Evolutionary conservation across 768 basidiomycete genomes (phyloP).

Genomic region (Antrodiella citrinella): DNA sequence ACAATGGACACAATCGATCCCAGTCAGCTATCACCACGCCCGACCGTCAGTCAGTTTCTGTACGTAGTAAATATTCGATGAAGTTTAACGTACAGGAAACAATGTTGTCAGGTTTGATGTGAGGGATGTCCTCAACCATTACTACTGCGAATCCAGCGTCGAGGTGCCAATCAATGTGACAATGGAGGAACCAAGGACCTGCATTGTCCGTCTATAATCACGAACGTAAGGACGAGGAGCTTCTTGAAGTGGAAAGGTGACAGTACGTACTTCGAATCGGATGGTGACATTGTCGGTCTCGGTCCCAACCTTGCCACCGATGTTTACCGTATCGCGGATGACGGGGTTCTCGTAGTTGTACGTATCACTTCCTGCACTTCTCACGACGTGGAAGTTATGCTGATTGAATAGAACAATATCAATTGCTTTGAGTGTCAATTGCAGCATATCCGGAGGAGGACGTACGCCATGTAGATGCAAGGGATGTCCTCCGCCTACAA

Average conservation of each 20-base stretch:
- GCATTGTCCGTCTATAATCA: slow-evolving; percentile 63
- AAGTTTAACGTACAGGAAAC: slow-evolving; percentile 12
- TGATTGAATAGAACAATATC: slow-evolving; percentile 9
- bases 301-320: slow-evolving; percentile 7
- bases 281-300: slow-evolving; percentile 15
- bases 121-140: slow-evolving; percentile 28
- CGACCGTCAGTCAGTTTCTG: too few species aligned
- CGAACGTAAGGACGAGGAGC: not conserved
- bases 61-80: too few species aligned
- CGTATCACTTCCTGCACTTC: slow-evolving; percentile 22
- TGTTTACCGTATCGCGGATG: slow-evolving; percentile 23
- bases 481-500: slow-evolving; percentile 31
- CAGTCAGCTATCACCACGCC: too few species aligned
- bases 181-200: slow-evolving; percentile 80
- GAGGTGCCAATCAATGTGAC: slow-evolving; percentile 81
- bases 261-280: slow-evolving; percentile 15
- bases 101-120: slow-evolving; percentile 7
- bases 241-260: too few species aligned
- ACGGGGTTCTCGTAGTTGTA: slow-evolving; percentile 31
- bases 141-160: slow-evolving; percentile 34
- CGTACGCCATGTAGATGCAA: slow-evolving; percentile 35
- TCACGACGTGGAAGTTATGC: slow-evolving; percentile 32
- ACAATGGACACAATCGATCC: too few species aligned
- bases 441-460: not conserved
- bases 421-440: too few species aligned